phyloP scores from a whole-genome alignment of 352 stramenopile species.

The Pythium coloratum region DNA sequence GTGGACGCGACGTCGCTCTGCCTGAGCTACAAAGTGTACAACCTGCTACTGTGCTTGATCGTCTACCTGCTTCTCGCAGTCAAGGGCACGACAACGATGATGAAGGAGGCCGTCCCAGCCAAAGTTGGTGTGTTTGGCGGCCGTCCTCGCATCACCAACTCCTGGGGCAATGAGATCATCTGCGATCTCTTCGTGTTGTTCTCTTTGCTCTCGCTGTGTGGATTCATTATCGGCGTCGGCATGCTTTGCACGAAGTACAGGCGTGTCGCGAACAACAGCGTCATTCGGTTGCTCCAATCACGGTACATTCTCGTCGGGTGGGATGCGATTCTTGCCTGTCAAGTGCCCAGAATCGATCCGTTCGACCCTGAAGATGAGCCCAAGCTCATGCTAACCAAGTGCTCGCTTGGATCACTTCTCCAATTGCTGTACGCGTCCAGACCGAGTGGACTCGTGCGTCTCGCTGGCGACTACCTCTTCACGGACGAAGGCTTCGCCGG shows the following conservation, averaged over 20 bases:
- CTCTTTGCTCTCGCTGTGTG: conserved; percentile 34
- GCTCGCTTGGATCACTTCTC: conserved; percentile 42
- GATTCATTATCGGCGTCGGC: conserved; percentile 28
- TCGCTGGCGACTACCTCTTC: conserved; percentile 61
- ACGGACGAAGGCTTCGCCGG: conserved; percentile 37
- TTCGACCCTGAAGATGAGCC: conserved; percentile 25
- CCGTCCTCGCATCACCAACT: conserved; percentile 35
- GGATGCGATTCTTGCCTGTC: conserved; percentile 39
- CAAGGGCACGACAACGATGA: conserved; percentile 45
- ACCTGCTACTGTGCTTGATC: conserved; percentile 47
- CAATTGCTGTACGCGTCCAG: conserved; percentile 54
- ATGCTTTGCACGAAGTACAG: conserved; percentile 48
- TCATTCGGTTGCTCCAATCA: conserved; percentile 45
- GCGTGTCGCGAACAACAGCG: conserved; percentile 43
- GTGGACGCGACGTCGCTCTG: conserved; percentile 52
- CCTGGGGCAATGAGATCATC: conserved; percentile 63
- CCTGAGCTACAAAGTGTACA: conserved; percentile 65
- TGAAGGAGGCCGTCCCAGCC: conserved; percentile 39
- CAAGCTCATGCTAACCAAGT: conserved; percentile 33
- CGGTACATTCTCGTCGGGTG: conserved; percentile 58
- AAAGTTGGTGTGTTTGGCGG: conserved; percentile 39
- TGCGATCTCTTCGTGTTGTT: conserved; percentile 50
- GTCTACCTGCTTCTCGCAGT: conserved; percentile 43
- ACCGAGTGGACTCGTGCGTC: conserved; percentile 45
- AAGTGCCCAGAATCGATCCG: conserved; percentile 52